phyloP scores from a whole-genome alignment of 108 stramenopile genomes.

The Stephanodiscus triporus region DNA sequence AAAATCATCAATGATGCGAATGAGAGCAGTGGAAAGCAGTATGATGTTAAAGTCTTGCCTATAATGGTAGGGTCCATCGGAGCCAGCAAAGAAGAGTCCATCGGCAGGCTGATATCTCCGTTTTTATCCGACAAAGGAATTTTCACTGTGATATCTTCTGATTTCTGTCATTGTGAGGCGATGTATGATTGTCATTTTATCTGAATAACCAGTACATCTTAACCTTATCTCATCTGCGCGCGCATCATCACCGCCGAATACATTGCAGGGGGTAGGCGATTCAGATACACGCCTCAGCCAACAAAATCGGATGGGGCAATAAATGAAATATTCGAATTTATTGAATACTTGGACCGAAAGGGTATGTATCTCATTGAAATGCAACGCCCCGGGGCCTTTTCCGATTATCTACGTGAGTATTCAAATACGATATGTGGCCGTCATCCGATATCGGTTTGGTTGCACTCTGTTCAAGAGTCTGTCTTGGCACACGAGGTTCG shows the following conservation, averaged over 20 bases:
- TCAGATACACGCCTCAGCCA: slow-evolving; percentile 46
- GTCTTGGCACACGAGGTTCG: slow-evolving; percentile 49
- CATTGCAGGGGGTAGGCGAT: slow-evolving; percentile 27
- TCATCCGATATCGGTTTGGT: slow-evolving; percentile 80
- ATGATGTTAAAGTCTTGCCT: slow-evolving; percentile 61
- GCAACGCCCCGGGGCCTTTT: slow-evolving; percentile 86
- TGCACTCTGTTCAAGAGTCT: slow-evolving; percentile 51
- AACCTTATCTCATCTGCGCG: slow-evolving; percentile 37
- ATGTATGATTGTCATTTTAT: slow-evolving; percentile 12
- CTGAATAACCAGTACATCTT: background rate
- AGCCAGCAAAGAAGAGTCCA: slow-evolving; percentile 49
- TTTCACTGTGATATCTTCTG: slow-evolving; percentile 71
- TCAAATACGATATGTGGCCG: slow-evolving; percentile 87
- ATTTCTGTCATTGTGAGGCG: slow-evolving; percentile 84
- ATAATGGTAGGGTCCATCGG: slow-evolving; percentile 81
- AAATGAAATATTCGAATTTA: slow-evolving; percentile 55
- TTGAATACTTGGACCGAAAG: slow-evolving; percentile 70
- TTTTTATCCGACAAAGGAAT: slow-evolving; percentile 59
- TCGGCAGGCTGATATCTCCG: slow-evolving; percentile 62
- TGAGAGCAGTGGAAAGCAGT: slow-evolving; percentile 15
- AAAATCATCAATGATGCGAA: slow-evolving; percentile 53
- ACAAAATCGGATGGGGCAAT: slow-evolving; percentile 9
- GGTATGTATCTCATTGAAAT: slow-evolving; percentile 80
- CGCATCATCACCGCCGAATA: slow-evolving; percentile 16
- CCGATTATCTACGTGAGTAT: slow-evolving; percentile 73